Evolutionary conservation across 1,139 yeast genomes (phyloP).

Genomic region (Blastobotrys illinoisensis): DNA sequence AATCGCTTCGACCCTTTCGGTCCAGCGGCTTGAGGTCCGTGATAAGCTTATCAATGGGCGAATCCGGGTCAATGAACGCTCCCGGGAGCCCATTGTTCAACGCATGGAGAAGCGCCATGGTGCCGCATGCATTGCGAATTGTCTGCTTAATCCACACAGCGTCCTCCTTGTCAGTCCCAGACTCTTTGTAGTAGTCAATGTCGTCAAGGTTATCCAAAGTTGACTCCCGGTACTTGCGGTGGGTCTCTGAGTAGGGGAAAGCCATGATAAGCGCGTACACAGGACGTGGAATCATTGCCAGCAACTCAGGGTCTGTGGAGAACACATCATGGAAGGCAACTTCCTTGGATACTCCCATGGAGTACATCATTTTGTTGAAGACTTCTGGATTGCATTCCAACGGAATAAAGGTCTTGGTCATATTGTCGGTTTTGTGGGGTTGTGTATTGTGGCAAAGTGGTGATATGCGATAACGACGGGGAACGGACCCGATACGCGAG

Average conservation of each 20-base stretch:
- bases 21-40: conserved; percentile 22
- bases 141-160: conserved; percentile 74
- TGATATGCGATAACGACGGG: neutral
- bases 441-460: neutral
- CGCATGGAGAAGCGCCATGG: conserved; percentile 79
- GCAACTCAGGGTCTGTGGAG: conserved; percentile 68
- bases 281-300: conserved; percentile 80
- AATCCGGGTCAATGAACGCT: conserved; percentile 31
- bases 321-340: conserved; percentile 74
- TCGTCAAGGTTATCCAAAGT: conserved; percentile 31
- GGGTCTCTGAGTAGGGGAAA: conserved; percentile 67
- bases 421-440: neutral
- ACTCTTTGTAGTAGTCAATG: conserved; percentile 23
- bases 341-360: conserved; percentile 59
- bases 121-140: conserved; percentile 86
- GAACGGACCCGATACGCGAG: neutral
- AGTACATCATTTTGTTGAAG: conserved; percentile 63
- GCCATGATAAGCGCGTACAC: conserved; percentile 65
- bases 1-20: conserved; percentile 39
- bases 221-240: conserved; percentile 46
- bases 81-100: conserved; percentile 53
- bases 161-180: conserved; percentile 28
- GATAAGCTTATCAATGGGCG: conserved; percentile 33
- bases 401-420: conserved; percentile 51
- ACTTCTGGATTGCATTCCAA: conserved; percentile 87